These are phyloP conservation scores for Cryphonectria parasitica DNA, from an alignment of 2,329 filamentous ascomycete species.

Conservation along the genomic window DNA sequence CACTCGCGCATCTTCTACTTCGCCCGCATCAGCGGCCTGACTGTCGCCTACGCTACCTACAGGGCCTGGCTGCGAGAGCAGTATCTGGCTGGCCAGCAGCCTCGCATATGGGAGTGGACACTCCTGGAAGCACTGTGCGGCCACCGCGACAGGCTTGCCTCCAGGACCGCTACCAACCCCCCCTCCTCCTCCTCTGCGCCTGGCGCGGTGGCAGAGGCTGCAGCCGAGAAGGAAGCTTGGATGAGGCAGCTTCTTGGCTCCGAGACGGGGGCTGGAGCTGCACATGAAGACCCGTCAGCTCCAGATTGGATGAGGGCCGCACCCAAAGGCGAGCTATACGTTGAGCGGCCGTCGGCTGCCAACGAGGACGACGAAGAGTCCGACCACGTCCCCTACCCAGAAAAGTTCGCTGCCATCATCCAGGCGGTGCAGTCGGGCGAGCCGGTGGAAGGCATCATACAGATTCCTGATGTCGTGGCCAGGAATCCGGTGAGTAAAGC, in stretches of 20 bases:
- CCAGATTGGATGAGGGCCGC: slow-evolving; percentile 55
- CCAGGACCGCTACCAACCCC: background rate
- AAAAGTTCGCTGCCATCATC: slow-evolving; percentile 82
- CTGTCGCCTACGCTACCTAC: slow-evolving; percentile 70
- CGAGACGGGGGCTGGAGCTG: background rate
- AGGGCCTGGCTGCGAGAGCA: slow-evolving; percentile 61
- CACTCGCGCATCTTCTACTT: slow-evolving; percentile 62
- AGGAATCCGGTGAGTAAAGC: slow-evolving; percentile 63
- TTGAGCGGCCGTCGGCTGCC: slow-evolving; percentile 43
- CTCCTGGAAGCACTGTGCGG: slow-evolving; percentile 29
- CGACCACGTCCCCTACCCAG: slow-evolving; percentile 64
- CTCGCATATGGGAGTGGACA: slow-evolving; percentile 29
- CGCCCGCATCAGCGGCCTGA: slow-evolving; percentile 50
- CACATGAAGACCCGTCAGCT: slow-evolving; percentile 14
- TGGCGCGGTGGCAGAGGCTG: background rate
- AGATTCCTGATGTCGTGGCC: slow-evolving; percentile 81
- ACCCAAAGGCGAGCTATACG: slow-evolving; percentile 50
- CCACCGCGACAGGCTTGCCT: slow-evolving; percentile 32
- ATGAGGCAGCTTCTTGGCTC: slow-evolving; percentile 17
- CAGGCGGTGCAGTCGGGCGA: slow-evolving; percentile 82
- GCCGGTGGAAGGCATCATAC: slow-evolving; percentile 82
- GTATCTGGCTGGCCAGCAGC: slow-evolving; percentile 40
- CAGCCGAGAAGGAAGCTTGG: slow-evolving; percentile 25
- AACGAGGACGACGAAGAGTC: slow-evolving; percentile 30
- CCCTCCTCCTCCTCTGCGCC: background rate